A percentile compares a stretch with the other conserved stretches of the same genome.
Evolutionary conservation across 2,329 filamentous ascomycete species (phyloP).

Genomic region (Fonsecaea erecta): DNA sequence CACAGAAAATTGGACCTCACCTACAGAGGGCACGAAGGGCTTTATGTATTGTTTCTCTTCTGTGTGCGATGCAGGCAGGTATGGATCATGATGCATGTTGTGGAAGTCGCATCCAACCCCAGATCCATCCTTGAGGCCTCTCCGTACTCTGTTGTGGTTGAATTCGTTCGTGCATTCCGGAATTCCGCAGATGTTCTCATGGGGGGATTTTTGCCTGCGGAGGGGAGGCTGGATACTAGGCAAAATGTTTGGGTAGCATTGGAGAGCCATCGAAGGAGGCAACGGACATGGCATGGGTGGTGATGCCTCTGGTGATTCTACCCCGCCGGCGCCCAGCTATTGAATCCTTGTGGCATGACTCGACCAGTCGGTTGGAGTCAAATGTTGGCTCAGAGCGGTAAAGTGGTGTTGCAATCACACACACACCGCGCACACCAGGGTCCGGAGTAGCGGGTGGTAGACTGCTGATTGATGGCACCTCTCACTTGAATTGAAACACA

Average conservation of each 20-base stretch:
- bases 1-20: conserved; percentile 1
- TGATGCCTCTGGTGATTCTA: neutral
- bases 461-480: neutral
- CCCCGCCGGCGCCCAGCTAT: neutral
- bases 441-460: neutral
- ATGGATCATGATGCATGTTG: conserved; percentile 11
- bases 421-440: neutral
- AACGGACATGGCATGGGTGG: conserved; percentile 1
- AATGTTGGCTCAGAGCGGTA: conserved; percentile 13
- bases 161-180: conserved; percentile 15
- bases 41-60: conserved; percentile 5
- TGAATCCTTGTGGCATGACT: conserved; percentile 1
- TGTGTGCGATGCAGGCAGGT: neutral
- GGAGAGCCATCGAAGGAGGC: neutral
- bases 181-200: conserved; percentile 12
- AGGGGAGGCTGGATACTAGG: conserved; percentile 19
- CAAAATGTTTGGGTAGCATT: conserved; percentile 15
- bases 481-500: neutral
- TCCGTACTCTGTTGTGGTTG: neutral
- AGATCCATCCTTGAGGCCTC: neutral
- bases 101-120: conserved; percentile 12
- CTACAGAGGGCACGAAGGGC: neutral
- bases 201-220: neutral
- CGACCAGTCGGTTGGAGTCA: neutral
- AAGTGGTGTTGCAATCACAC: conserved; percentile 20